Evolutionary conservation across 441 rosid genomes (phyloP).

Genomic region (Croton laevigatus): DNA sequence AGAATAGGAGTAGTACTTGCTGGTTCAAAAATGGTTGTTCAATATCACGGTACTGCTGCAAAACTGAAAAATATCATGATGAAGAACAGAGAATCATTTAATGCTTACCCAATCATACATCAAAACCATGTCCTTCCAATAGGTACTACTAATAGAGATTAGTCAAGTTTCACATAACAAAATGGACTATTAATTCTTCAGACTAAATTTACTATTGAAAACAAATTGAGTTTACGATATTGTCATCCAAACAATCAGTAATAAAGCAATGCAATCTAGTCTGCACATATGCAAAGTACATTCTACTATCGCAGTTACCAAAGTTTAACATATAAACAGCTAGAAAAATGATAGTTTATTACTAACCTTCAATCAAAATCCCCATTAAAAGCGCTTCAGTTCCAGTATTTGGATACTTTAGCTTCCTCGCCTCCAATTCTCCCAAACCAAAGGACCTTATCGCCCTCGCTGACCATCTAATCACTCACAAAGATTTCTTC

Average conservation of each 20-base stretch:
- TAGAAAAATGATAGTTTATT: not conserved
- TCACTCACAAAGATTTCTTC: constrained; percentile 19
- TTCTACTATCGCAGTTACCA: not conserved
- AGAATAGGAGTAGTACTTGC: not conserved
- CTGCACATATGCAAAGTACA: not conserved
- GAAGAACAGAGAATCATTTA: not conserved
- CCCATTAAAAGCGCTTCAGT: constrained; percentile 89
- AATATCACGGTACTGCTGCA: not conserved
- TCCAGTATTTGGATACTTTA: constrained; percentile 77
- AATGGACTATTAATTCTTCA: not conserved
- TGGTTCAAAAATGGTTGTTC: not conserved
- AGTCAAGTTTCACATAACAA: not conserved
- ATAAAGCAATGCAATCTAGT: not conserved
- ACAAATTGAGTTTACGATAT: not conserved
- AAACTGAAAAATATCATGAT: not conserved
- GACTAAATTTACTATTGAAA: not conserved
- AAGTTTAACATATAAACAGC: not conserved
- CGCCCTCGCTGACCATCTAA: constrained; percentile 93
- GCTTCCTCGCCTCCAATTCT: constrained; percentile 81
- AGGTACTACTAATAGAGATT: not conserved
- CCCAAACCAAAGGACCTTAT: constrained; percentile 77
- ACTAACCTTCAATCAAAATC: constrained; percentile 75
- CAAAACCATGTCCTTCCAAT: not conserved
- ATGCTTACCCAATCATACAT: not conserved
- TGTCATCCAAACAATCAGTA: not conserved